phyloP scores from a whole-genome alignment of 2,329 filamentous ascomycete genomes.

The Paracorniculantispora psalliotae region DNA sequence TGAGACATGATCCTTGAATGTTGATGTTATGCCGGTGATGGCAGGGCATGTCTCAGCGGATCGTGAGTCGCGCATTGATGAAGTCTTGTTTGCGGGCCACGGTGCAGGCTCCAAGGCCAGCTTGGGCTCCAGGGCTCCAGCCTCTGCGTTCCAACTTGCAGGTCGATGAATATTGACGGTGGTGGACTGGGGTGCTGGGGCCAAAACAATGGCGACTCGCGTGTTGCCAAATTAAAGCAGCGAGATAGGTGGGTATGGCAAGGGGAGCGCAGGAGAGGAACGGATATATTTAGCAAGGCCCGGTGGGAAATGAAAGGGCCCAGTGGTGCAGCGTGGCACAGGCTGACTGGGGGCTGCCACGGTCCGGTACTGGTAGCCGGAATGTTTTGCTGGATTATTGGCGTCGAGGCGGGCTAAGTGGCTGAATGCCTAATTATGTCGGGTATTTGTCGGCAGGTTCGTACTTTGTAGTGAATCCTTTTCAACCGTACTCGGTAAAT shows the following conservation, averaged over 20 bases:
- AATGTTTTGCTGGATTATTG: too few relatives aligned
- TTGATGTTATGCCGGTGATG: constrained; percentile 3
- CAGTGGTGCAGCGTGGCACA: not conserved
- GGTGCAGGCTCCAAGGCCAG: too few relatives aligned
- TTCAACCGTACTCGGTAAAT: too few relatives aligned
- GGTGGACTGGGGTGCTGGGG: not conserved
- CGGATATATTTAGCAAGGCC: constrained; percentile 12
- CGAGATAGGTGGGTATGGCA: not conserved
- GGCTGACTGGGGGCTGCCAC: too few relatives aligned
- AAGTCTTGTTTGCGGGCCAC: constrained; percentile 4
- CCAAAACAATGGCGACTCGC: constrained; percentile 1
- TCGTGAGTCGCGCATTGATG: not conserved
- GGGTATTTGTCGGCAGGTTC: too few relatives aligned
- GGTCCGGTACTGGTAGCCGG: too few relatives aligned
- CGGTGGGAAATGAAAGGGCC: constrained; percentile 11
- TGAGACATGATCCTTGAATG: not conserved
- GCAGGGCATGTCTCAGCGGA: constrained; percentile 1
- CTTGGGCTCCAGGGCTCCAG: too few relatives aligned
- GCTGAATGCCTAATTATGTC: too few relatives aligned
- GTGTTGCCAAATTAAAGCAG: not conserved
- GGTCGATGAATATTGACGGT: not conserved
- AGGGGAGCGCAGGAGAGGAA: not conserved
- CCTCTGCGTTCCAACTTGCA: too few relatives aligned
- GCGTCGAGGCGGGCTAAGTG: too few relatives aligned
- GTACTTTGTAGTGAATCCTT: too few relatives aligned